Conservation (phyloP, 495 filamentous ascomycete species). For the Penicillium mononematosum region DNA sequence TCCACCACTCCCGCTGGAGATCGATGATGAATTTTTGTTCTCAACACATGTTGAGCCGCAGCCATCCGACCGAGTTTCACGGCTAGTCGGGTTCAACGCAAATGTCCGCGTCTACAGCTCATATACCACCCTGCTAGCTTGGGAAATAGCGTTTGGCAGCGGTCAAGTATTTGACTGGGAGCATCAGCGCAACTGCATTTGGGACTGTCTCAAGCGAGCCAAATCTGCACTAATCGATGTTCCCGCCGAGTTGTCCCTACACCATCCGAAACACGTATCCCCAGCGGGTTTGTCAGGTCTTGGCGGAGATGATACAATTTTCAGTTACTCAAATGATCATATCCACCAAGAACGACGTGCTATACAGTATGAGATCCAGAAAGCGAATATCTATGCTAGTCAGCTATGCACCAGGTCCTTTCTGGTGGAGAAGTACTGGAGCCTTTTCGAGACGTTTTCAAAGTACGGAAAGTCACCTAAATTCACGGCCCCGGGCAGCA, state of each 20-base stretch:
- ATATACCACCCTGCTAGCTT: conserved; percentile 63
- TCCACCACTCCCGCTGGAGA: conserved; percentile 73
- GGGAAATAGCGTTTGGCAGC: conserved; percentile 72
- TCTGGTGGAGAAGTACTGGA: conserved; percentile 79
- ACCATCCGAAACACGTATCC: conserved; percentile 22
- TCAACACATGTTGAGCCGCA: conserved; percentile 61
- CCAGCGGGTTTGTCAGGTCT: conserved; percentile 12
- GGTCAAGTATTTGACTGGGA: conserved; percentile 70
- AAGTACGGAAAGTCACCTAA: conserved; percentile 30
- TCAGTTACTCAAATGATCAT: conserved; percentile 28
- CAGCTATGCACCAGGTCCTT: conserved; percentile 74
- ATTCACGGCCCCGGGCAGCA: conserved; percentile 17
- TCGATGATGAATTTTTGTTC: conserved; percentile 77
- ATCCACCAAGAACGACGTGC: conserved; percentile 37
- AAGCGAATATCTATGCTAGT: conserved; percentile 75
- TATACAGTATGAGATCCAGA: conserved; percentile 80
- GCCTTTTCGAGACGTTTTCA: conserved; percentile 56
- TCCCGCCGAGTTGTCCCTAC: conserved; percentile 60
- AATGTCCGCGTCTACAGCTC: conserved; percentile 69
- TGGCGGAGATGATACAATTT: conserved; percentile 25
- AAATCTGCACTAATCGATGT: conserved; percentile 60
- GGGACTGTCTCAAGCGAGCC: conserved; percentile 57
- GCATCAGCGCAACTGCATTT: conserved; percentile 62
- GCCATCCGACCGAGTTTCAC: conserved; percentile 58
- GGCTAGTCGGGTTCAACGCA: conserved; percentile 73